Conservation (phyloP, 2,329 filamentous ascomycete species). For the Didymellaceae sp. region DNA sequence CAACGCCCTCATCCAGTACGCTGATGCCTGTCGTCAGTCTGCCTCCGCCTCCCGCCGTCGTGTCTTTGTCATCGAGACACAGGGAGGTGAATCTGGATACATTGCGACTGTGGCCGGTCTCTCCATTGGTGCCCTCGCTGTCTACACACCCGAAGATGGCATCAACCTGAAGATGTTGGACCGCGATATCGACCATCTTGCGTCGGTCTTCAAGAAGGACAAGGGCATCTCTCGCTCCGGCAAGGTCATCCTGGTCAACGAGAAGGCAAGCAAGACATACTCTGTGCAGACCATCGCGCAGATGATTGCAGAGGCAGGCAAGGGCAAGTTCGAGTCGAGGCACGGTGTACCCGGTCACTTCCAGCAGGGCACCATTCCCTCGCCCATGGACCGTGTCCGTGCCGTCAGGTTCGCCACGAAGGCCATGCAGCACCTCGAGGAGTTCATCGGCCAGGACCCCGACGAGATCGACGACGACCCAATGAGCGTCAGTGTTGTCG, state of each 20-base stretch:
- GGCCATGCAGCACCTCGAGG: constrained; percentile 90
- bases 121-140: constrained; percentile 87
- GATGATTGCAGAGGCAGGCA: constrained; percentile 93
- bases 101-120: constrained; percentile 89
- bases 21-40: constrained; percentile 96
- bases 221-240: constrained; percentile 87
- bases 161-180: constrained; percentile 93
- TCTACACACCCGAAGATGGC: constrained; percentile 97
- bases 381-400: constrained; percentile 93
- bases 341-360: constrained; percentile 67
- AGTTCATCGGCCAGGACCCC: constrained; percentile 68
- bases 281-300: constrained; percentile 91
- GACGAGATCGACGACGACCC: constrained; percentile 75
- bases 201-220: constrained; percentile 83
- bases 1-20: constrained; percentile 93
- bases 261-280: constrained; percentile 89
- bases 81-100: constrained; percentile 93
- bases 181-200: constrained; percentile 86
- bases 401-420: constrained; percentile 92
- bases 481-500: constrained; percentile 80
- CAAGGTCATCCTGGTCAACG: constrained; percentile 94
- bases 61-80: constrained; percentile 97
- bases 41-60: constrained; percentile 90
- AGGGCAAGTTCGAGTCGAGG: constrained; percentile 89
- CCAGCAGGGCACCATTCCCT: constrained; percentile 61